A percentile compares a stretch with the other conserved stretches of the same genome.
phyloP scores from a whole-genome alignment of 1,139 yeast species.

The Hemisphaericaspora subhashii region DNA sequence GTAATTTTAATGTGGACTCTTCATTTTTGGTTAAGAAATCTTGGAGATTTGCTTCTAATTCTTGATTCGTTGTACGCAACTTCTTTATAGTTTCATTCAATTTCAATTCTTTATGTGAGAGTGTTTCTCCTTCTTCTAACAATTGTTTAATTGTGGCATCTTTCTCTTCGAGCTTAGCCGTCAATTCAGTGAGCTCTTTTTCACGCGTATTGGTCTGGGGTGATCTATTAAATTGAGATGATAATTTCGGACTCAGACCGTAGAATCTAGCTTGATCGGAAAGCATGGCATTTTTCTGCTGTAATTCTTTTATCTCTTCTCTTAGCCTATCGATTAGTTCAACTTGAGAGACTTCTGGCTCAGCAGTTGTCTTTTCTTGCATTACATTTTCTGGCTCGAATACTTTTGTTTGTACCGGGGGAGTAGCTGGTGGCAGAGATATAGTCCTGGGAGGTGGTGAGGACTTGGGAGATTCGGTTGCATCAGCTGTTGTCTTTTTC shows the following conservation, averaged over 20 bases:
- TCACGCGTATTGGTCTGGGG: constrained; percentile 7
- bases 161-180: constrained; percentile 40
- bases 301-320: constrained; percentile 9
- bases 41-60: constrained; percentile 38
- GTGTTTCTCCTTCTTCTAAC: constrained; percentile 74
- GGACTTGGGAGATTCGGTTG: constrained; percentile 6
- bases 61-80: constrained; percentile 51
- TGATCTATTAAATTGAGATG: background rate
- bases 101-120: constrained; percentile 73
- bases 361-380: background rate
- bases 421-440: constrained; percentile 8
- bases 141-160: constrained; percentile 60
- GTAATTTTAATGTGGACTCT: constrained; percentile 27
- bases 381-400: background rate
- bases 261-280: background rate
- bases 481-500: constrained; percentile 8
- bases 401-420: background rate
- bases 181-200: constrained; percentile 14
- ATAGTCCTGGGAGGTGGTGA: constrained; percentile 8
- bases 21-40: constrained; percentile 35
- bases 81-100: constrained; percentile 67
- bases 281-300: constrained; percentile 7
- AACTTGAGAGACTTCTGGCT: background rate
- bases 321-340: background rate
- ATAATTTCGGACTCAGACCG: background rate